phyloP scores from a whole-genome alignment of 148 eudicot genomes.

The Polygonum maritimum region DNA sequence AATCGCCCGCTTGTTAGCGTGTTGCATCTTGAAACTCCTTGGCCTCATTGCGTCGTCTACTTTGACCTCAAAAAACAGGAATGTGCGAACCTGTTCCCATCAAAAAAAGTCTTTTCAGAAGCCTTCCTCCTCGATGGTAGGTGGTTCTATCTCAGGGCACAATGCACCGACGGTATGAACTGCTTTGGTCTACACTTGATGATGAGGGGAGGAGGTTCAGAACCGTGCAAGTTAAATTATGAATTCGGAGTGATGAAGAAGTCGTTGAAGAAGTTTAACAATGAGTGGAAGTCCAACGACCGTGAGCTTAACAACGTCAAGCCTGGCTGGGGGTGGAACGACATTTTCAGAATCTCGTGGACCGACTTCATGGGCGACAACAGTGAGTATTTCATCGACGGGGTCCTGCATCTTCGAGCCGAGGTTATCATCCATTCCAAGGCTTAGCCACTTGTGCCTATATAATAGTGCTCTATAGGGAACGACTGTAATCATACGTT shows the following conservation, averaged over 20 bases:
- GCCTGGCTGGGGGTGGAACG: neutral
- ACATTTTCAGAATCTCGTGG: constrained; percentile 66
- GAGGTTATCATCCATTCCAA: constrained; percentile 34
- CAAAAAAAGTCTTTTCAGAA: constrained; percentile 42
- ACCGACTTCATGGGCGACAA: constrained; percentile 72
- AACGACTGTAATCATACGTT: too few species aligned
- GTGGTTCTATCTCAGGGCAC: constrained; percentile 74
- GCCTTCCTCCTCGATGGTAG: constrained; percentile 79
- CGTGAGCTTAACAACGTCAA: constrained; percentile 23
- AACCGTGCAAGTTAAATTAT: constrained; percentile 55
- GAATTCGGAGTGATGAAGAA: constrained; percentile 77
- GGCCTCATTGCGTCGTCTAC: constrained; percentile 69
- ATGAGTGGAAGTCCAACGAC: constrained; percentile 61
- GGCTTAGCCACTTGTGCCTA: too few species aligned
- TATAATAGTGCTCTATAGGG: too few species aligned
- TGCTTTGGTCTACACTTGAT: constrained; percentile 58
- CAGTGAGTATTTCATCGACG: constrained; percentile 67
- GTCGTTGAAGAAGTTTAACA: constrained; percentile 52
- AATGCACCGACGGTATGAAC: constrained; percentile 73
- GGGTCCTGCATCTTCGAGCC: constrained; percentile 61
- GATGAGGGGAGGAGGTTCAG: constrained; percentile 67
- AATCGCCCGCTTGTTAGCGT: neutral
- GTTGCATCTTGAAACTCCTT: neutral
- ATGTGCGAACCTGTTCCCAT: constrained; percentile 46
- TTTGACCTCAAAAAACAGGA: constrained; percentile 61